Evolutionary conservation across 495 filamentous ascomycete genomes (phyloP).

Genomic region (Penicillium parvum): DNA sequence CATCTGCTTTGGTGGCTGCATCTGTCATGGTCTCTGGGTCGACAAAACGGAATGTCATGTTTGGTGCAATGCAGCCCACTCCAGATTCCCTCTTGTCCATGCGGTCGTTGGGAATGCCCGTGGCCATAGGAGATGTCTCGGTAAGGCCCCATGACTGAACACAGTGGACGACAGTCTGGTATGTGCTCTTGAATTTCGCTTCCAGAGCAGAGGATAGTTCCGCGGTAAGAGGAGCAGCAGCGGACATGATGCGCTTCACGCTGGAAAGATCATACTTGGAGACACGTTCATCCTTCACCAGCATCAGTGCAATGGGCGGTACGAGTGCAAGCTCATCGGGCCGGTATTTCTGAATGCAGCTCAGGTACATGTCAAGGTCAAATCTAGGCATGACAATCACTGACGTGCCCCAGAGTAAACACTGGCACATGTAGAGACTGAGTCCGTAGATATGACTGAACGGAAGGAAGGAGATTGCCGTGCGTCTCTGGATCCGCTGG

Average conservation of each 20-base stretch:
- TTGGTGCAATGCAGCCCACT: conserved; percentile 55
- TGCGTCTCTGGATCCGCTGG: conserved; percentile 45
- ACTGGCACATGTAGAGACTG: conserved; percentile 20
- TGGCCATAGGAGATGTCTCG: conserved; percentile 47
- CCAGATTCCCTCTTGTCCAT: conserved; percentile 53
- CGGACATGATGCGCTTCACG: conserved; percentile 69
- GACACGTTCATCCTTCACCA: conserved; percentile 65
- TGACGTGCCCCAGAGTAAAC: conserved; percentile 17
- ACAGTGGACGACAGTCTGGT: conserved; percentile 54
- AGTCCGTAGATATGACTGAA: conserved; percentile 85
- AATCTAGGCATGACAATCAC: conserved; percentile 71
- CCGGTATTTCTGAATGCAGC: conserved; percentile 18
- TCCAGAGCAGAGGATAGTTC: conserved; percentile 62
- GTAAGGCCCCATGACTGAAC: conserved; percentile 78
- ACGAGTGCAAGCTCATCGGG: conserved; percentile 38
- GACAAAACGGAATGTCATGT: conserved; percentile 57
- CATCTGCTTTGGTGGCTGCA: conserved; percentile 38
- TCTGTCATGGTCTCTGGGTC: conserved; percentile 36
- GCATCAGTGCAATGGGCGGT: conserved; percentile 69
- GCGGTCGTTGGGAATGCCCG: conserved; percentile 43
- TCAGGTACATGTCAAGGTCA: conserved; percentile 50
- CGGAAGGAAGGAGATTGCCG: conserved; percentile 68
- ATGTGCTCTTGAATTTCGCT: conserved; percentile 40
- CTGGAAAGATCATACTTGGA: conserved; percentile 66
- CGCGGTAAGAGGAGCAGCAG: conserved; percentile 71